A percentile compares a stretch with the other conserved stretches of the same genome.
Evolutionary conservation across 2,329 filamentous ascomycete species (phyloP).

Genomic region (Paracoccidioides brasiliensis): DNA sequence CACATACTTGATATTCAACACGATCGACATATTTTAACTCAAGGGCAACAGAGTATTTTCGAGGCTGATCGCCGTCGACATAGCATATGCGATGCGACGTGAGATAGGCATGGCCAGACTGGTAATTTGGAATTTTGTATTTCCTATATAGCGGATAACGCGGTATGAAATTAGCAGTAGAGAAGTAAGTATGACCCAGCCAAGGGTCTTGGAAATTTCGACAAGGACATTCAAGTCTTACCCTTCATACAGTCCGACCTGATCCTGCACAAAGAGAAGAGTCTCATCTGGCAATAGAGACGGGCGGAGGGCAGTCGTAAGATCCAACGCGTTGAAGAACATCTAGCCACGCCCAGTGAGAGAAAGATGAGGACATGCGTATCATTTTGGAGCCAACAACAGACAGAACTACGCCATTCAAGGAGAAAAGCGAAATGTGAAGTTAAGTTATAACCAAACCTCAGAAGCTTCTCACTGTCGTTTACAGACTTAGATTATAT

Average conservation of each 20-base stretch:
- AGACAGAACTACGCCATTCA: neutral
- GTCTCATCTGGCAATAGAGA: conserved; percentile 87
- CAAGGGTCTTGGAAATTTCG: neutral
- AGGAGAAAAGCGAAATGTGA: neutral
- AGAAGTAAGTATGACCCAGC: neutral
- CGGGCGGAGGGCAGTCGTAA: conserved; percentile 91
- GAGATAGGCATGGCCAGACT: conserved; percentile 91
- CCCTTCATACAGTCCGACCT: conserved; percentile 95
- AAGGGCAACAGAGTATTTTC: conserved; percentile 70
- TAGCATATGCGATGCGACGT: conserved; percentile 95
- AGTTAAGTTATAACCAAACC: neutral
- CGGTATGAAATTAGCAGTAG: conserved; percentile 1
- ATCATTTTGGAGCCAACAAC: conserved; percentile 8
- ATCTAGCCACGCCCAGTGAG: conserved; percentile 50
- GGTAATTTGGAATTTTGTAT: conserved; percentile 85
- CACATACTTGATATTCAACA: conserved; percentile 69
- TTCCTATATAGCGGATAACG: conserved; percentile 46
- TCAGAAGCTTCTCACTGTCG: neutral
- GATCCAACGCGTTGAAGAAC: conserved; percentile 91
- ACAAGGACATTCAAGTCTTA: conserved; percentile 35
- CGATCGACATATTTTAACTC: conserved; percentile 85
- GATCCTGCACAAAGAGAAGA: conserved; percentile 91
- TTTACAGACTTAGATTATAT: neutral
- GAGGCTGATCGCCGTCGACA: conserved; percentile 74
- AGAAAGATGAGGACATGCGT: conserved; percentile 4